Evolutionary conservation across 805 yeast species (phyloP).

Genomic region (Myxozyma sirexii): DNA sequence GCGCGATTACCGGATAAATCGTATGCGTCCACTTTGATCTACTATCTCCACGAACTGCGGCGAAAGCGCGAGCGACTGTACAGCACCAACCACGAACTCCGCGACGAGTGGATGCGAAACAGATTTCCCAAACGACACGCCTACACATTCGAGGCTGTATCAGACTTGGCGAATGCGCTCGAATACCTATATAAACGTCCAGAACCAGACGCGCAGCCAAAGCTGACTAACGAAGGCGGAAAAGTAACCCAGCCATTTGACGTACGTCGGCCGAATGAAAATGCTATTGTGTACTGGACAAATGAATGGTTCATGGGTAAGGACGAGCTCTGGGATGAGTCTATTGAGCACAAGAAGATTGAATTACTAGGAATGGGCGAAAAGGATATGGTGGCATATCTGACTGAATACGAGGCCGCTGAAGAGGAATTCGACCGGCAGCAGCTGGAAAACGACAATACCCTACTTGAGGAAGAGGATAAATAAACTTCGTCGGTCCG

Average conservation of each 20-base stretch:
- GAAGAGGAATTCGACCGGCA: neutral
- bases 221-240: neutral
- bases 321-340: slow-evolving; percentile 19
- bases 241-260: slow-evolving; percentile 18
- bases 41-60: slow-evolving; percentile 24
- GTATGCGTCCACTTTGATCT: slow-evolving; percentile 8
- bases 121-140: slow-evolving; percentile 28
- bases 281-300: slow-evolving; percentile 24
- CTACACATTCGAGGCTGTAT: slow-evolving; percentile 29
- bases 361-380: slow-evolving; percentile 17
- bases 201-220: neutral
- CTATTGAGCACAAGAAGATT: slow-evolving; percentile 22
- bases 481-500: too few relatives aligned
- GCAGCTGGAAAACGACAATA: too few relatives aligned
- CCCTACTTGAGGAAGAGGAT: too few relatives aligned
- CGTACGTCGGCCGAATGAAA: slow-evolving; percentile 25
- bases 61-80: slow-evolving; percentile 32
- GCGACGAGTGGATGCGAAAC: slow-evolving; percentile 15
- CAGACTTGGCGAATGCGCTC: slow-evolving; percentile 31
- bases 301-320: slow-evolving; percentile 32
- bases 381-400: slow-evolving; percentile 9
- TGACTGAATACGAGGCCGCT: slow-evolving; percentile 1
- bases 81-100: slow-evolving; percentile 1
- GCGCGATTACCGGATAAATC: slow-evolving; percentile 21
- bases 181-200: slow-evolving; percentile 29